Percentiles rank a stretch among this genome's conserved stretches.
Evolutionary conservation across 495 filamentous ascomycete species (phyloP).

Genomic region (Platismatia glauca): DNA sequence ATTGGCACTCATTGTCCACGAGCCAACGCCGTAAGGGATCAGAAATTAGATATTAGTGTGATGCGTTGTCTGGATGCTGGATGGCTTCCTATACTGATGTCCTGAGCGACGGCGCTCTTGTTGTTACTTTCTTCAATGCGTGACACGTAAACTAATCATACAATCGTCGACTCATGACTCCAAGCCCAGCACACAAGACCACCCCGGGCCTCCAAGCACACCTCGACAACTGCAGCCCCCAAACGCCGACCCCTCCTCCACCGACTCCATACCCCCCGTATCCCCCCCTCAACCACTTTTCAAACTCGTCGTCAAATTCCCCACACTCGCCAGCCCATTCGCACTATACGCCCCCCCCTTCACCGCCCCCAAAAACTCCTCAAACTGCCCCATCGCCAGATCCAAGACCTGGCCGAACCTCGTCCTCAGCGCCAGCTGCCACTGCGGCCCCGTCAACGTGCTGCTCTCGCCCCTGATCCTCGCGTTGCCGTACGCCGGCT

Average conservation of each 20-base stretch:
- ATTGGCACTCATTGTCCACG: no score
- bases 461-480: neutral
- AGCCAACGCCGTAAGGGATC: neutral
- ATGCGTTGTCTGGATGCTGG: neutral
- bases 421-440: neutral
- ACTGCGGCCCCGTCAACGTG: neutral
- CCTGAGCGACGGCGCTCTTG: neutral
- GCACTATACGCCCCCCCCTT: conserved; percentile 7
- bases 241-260: neutral
- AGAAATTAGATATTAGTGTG: neutral
- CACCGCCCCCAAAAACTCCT: neutral
- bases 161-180: neutral
- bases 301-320: neutral
- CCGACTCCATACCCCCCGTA: neutral
- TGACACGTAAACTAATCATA: neutral
- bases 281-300: neutral
- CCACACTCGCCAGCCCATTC: conserved; percentile 10
- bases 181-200: neutral
- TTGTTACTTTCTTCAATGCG: neutral
- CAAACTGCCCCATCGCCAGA: conserved; percentile 6
- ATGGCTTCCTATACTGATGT: neutral
- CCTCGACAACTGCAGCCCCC: neutral
- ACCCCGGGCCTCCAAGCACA: neutral
- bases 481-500: neutral
- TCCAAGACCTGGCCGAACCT: neutral